Evolutionary conservation across 805 yeast species (phyloP).

Genomic region (Nakazawaea ernobii): DNA sequence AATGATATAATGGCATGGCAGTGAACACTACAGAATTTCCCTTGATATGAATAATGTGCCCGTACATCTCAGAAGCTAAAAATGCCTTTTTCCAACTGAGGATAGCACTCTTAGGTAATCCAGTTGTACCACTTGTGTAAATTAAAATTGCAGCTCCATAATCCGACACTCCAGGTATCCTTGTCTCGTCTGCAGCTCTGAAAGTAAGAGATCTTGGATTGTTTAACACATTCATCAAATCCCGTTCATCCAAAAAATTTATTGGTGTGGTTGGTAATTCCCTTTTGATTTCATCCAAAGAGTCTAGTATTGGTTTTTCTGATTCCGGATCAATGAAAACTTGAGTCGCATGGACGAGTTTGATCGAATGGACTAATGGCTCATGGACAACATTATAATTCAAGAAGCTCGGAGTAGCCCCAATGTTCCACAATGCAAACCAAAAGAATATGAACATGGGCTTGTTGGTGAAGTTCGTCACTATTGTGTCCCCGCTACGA

Average conservation of each 20-base stretch:
- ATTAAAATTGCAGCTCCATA: conserved; percentile 65
- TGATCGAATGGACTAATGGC: conserved; percentile 76
- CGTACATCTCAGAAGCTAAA: conserved; percentile 66
- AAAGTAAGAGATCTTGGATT: conserved; percentile 39
- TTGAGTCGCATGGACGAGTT: conserved; percentile 55
- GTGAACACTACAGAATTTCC: conserved; percentile 61
- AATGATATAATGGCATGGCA: conserved; percentile 93
- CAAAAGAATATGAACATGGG: conserved; percentile 76
- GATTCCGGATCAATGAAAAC: conserved; percentile 75
- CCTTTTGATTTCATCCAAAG: conserved; percentile 29
- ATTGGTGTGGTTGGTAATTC: conserved; percentile 35
- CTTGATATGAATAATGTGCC: conserved; percentile 58
- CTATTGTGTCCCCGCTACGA: conserved; percentile 61
- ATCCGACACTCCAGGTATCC: conserved; percentile 56
- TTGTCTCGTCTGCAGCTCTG: conserved; percentile 48
- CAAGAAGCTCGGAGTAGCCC: conserved; percentile 83
- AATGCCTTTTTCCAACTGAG: conserved; percentile 86
- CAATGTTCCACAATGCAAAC: conserved; percentile 87
- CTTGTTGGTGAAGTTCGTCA: conserved; percentile 73
- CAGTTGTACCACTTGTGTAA: conserved; percentile 93
- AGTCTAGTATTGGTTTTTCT: conserved; percentile 42
- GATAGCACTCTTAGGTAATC: conserved; percentile 89
- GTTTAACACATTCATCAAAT: conserved; percentile 30
- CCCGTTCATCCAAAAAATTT: conserved; percentile 46
- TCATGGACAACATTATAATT: conserved; percentile 73